Evolutionary conservation across 2,329 filamentous ascomycete species (phyloP).

Genomic region (Tympanopsis confertula): DNA sequence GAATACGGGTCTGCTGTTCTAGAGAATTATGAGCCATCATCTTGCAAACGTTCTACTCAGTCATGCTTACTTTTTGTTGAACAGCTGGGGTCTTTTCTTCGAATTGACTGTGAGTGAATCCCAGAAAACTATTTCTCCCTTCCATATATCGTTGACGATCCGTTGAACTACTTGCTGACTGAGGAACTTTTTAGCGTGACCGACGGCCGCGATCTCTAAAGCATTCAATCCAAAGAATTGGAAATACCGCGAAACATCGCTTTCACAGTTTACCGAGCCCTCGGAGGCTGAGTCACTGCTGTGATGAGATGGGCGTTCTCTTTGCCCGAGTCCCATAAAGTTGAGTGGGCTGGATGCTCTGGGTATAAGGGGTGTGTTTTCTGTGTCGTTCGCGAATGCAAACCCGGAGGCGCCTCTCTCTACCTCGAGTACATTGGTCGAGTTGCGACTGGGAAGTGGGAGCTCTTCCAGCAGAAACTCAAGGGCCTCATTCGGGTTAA

Average conservation of each 20-base stretch:
- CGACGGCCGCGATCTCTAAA: constrained; percentile 60
- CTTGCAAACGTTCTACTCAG: too few relatives aligned
- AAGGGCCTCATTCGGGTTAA: constrained; percentile 43
- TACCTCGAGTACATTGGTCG: neutral
- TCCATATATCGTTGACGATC: constrained; percentile 62
- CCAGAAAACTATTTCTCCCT: constrained; percentile 67
- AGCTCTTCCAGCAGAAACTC: constrained; percentile 44
- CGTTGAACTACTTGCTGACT: constrained; percentile 60
- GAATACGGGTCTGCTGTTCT: constrained; percentile 49
- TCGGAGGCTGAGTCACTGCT: neutral
- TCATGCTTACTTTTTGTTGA: constrained; percentile 36
- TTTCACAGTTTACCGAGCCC: neutral
- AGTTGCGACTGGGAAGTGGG: constrained; percentile 8
- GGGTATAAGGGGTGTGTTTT: neutral
- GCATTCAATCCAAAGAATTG: constrained; percentile 38
- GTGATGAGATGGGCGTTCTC: too few relatives aligned
- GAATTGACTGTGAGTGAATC: constrained; percentile 51
- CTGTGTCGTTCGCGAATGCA: neutral
- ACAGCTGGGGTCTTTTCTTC: constrained; percentile 53
- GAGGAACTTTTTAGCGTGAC: constrained; percentile 61
- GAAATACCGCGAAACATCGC: neutral
- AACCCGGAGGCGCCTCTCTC: neutral
- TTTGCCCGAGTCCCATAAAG: too few relatives aligned
- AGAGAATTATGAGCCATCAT: too few relatives aligned
- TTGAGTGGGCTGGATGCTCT: too few relatives aligned